These are phyloP conservation scores for Sporisorium graminicola DNA, from an alignment of 1,284 basidiomycete species.

Conservation along the genomic window DNA sequence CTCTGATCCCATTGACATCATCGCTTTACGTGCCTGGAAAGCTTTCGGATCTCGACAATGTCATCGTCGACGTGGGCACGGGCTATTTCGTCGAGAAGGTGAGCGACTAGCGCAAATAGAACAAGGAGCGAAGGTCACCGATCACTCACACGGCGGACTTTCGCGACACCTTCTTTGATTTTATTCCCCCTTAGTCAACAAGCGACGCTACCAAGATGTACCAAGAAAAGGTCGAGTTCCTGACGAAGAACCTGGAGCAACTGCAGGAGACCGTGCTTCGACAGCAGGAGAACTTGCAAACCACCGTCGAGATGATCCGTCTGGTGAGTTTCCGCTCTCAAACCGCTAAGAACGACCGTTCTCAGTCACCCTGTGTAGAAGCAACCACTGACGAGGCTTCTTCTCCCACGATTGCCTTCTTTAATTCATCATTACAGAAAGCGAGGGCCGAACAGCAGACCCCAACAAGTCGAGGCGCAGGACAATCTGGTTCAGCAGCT, in stretches of 20 bases:
- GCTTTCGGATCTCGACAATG: constrained; percentile 83
- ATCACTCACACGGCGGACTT: background rate
- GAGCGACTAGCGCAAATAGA: constrained; percentile 33
- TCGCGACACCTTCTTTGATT: background rate
- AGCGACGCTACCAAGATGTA: constrained; percentile 63
- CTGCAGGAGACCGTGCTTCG: constrained; percentile 65
- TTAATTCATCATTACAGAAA: constrained; percentile 23
- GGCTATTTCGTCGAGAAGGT: constrained; percentile 97
- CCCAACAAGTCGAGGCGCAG: constrained; percentile 16
- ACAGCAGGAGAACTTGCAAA: constrained; percentile 67
- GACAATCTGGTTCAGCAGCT: constrained; percentile 18
- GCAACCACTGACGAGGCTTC: background rate
- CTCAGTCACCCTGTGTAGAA: too few species aligned
- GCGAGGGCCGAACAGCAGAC: constrained; percentile 44
- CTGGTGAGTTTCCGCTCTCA: constrained; percentile 47
- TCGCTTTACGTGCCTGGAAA: constrained; percentile 95
- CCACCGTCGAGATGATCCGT: constrained; percentile 63
- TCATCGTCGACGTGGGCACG: constrained; percentile 94
- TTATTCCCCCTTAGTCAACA: constrained; percentile 38
- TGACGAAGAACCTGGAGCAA: constrained; percentile 64
- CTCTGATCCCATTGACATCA: constrained; percentile 91
- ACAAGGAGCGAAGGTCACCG: background rate
- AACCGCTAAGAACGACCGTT: background rate
- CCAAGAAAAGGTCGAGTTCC: constrained; percentile 61
- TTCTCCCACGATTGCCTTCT: background rate